Evolutionary conservation across 1,284 basidiomycete species (phyloP), one percentile per base, ranked within the genome.

Genomic region (Rhizopogon hawkerae): DNA sequence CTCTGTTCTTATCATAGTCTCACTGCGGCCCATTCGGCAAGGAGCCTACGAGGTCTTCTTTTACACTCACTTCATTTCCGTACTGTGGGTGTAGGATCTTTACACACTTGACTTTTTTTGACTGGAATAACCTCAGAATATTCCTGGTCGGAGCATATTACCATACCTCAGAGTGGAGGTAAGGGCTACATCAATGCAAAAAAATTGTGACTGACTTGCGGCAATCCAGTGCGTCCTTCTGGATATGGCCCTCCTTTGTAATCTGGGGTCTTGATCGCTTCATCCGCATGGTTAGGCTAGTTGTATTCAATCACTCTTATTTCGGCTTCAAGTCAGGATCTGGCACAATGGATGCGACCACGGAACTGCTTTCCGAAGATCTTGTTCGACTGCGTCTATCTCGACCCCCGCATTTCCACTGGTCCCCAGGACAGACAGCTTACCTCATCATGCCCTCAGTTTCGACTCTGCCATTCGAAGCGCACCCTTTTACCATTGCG

Each of bases 201-300:
- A 2, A 26, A 26, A 1, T 11, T 3, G 18, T 26, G 7, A 26
- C 46, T 51, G 49, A 50, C 8, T 13, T 14, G 23, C 7, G 24
- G 24, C 14, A 36, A 47, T 0, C 5, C 24, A 56, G 57, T 13
- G 56, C 59, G 1, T 57, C 58, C 2, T 54, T 65, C 51, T 76
- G 74, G 54, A 57, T 78, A 24, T 79, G 77, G 77, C 79, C 81
- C 3, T 70, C 73, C 1, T 72, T 83, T 63, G 65, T 83, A 55
- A 60, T 85, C 31, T 88, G 83, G 84, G 81, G 68, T 0, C 60
- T 83, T 41, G 85, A 87, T 60, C 76, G 83, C 23, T 49, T 75
- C 35, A 56, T 82, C 48, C 77, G 82, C 10, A 16, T 73, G 13
- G 51, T 70, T 8, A 76, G 81, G n/a, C 60, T 84, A 5, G 55